Conservation (phyloP, 345 rosid species). For the Rhodamnia rubescens region DNA sequence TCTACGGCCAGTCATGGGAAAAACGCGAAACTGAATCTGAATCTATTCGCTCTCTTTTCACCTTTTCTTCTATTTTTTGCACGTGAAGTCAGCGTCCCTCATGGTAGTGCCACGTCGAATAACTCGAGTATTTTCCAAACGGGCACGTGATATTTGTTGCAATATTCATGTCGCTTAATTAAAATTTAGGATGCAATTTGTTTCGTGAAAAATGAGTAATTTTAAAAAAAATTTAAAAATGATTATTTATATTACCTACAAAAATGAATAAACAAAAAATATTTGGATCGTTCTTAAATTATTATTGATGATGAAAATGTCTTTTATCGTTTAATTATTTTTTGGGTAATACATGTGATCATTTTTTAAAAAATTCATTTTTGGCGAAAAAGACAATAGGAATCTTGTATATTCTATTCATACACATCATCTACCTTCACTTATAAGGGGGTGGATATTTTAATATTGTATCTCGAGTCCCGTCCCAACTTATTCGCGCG, state of each 20-base stretch:
- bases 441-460: background rate
- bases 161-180: background rate
- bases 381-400: rapidly evolving
- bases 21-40: background rate
- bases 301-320: background rate
- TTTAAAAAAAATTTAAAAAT: background rate
- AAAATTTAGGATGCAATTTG: background rate
- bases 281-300: too few relatives aligned
- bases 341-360: background rate
- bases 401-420: background rate
- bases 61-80: background rate
- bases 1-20: background rate
- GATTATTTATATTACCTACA: background rate
- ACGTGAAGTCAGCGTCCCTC: background rate
- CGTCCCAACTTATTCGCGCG: background rate
- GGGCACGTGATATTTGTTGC: background rate
- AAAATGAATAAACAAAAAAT: too few relatives aligned
- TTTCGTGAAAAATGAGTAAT: background rate
- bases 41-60: background rate
- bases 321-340: background rate
- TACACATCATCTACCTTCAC: background rate
- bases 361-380: background rate
- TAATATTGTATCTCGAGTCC: background rate
- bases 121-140: background rate
- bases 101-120: background rate